These are phyloP conservation scores for Chaetomiaceae sp. DNA, from an alignment of 2,329 filamentous ascomycete species.

Conservation along the genomic window DNA sequence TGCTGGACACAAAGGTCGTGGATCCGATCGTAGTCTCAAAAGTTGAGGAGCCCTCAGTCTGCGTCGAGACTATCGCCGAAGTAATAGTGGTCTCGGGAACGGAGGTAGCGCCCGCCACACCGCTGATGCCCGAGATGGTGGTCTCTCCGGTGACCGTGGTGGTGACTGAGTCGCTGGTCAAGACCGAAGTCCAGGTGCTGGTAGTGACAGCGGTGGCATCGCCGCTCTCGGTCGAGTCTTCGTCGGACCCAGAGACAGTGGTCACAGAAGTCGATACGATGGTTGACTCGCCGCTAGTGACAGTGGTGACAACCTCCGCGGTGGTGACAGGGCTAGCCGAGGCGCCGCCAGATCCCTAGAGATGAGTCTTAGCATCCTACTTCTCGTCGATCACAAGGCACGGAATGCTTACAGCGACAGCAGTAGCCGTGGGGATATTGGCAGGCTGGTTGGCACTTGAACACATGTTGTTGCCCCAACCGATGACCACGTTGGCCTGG, in stretches of 20 bases:
- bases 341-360: neutral
- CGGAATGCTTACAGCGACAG: slow-evolving; percentile 11
- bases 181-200: slow-evolving; percentile 36
- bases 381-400: neutral
- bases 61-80: slow-evolving; percentile 17
- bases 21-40: slow-evolving; percentile 27
- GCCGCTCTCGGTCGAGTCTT: neutral
- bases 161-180: slow-evolving; percentile 33
- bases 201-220: slow-evolving; percentile 31
- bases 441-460: slow-evolving; percentile 34
- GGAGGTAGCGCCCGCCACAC: slow-evolving; percentile 23
- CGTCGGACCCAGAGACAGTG: slow-evolving; percentile 12
- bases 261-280: slow-evolving; percentile 15
- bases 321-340: slow-evolving; percentile 2
- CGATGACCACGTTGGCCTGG: slow-evolving; percentile 36
- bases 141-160: slow-evolving; percentile 37
- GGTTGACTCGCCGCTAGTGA: slow-evolving; percentile 17
- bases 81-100: slow-evolving; percentile 18
- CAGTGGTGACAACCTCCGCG: slow-evolving; percentile 15
- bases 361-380: neutral
- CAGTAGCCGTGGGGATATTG: slow-evolving; percentile 8
- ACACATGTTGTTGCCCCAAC: slow-evolving; percentile 40
- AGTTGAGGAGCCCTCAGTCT: slow-evolving; percentile 17
- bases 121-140: slow-evolving; percentile 30
- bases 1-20: slow-evolving; percentile 20